phyloP scores from a whole-genome alignment of 1,284 basidiomycete genomes.

The Cryptococcus wingfieldii region DNA sequence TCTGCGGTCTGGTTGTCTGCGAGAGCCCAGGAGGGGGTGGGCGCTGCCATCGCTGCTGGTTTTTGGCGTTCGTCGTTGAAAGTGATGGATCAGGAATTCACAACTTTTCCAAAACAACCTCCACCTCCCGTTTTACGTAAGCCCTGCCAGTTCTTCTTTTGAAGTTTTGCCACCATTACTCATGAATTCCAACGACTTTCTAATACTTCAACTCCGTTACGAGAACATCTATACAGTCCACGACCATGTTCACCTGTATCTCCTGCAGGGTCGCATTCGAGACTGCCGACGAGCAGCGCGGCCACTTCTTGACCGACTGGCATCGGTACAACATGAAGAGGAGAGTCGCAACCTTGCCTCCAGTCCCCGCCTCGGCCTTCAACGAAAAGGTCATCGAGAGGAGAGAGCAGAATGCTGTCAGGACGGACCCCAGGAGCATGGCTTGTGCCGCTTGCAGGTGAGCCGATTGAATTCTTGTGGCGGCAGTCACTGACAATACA shows the following conservation, averaged over 20 bases:
- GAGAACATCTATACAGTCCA: neutral
- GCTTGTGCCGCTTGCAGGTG: slow-evolving; percentile 80
- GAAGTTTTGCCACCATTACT: neutral
- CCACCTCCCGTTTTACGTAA: neutral
- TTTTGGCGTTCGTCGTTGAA: neutral
- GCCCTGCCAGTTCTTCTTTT: neutral
- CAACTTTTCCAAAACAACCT: neutral
- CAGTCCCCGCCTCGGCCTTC: slow-evolving; percentile 74
- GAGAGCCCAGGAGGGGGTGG: slow-evolving; percentile 6
- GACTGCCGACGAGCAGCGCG: slow-evolving; percentile 78
- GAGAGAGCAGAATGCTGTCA: slow-evolving; percentile 66
- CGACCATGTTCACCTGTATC: slow-evolving; percentile 73
- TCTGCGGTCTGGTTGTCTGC: neutral
- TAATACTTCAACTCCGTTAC: too few species aligned
- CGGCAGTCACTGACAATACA: slow-evolving; percentile 1
- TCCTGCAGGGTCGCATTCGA: slow-evolving; percentile 88
- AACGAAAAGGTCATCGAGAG: slow-evolving; percentile 86
- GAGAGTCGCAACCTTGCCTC: slow-evolving; percentile 83
- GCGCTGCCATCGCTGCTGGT: neutral
- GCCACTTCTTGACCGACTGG: slow-evolving; percentile 89
- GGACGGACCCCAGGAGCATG: slow-evolving; percentile 60
- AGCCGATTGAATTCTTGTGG: slow-evolving; percentile 15
- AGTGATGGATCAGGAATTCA: neutral
- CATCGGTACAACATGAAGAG: slow-evolving; percentile 99
- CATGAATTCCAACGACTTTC: neutral